Conservation (phyloP, 2,329 filamentous ascomycete species). For the Chalaropsis thielavioides region DNA sequence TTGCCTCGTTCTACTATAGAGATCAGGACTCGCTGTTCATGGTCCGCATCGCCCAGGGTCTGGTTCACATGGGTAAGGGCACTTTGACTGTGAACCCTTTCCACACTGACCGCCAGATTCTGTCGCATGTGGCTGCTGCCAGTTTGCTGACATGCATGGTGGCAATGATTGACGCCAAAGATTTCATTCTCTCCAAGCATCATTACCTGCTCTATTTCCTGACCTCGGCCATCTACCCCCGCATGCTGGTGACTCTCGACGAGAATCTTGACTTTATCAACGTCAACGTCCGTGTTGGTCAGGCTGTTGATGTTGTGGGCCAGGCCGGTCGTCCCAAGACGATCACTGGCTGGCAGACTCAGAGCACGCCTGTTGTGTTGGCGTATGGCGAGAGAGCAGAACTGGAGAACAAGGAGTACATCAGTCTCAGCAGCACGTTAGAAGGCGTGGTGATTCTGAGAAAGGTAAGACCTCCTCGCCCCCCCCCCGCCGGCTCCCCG, state of each 20-base stretch:
- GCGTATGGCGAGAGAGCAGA: conserved; percentile 93
- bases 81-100: conserved; percentile 95
- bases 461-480: conserved; percentile 62
- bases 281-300: conserved; percentile 91
- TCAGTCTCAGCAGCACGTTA: conserved; percentile 76
- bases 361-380: conserved; percentile 92
- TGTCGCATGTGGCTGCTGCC: conserved; percentile 80
- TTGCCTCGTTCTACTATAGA: conserved; percentile 95
- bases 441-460: conserved; percentile 91
- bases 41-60: conserved; percentile 94
- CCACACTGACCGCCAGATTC: conserved; percentile 92
- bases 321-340: conserved; percentile 96
- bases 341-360: conserved; percentile 98
- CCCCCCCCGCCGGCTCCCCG: too few species aligned
- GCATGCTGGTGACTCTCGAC: conserved; percentile 91
- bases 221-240: conserved; percentile 89
- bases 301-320: conserved; percentile 94
- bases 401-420: conserved; percentile 93
- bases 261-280: conserved; percentile 87
- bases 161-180: conserved; percentile 88
- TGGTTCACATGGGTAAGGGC: conserved; percentile 98
- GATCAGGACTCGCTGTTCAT: conserved; percentile 96
- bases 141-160: conserved; percentile 82
- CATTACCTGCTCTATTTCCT: conserved; percentile 98
- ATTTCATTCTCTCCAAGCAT: conserved; percentile 50